Base-by-base conservation (phyloP, 306 rosid species). In the Lathyrus aphaca region DNA sequence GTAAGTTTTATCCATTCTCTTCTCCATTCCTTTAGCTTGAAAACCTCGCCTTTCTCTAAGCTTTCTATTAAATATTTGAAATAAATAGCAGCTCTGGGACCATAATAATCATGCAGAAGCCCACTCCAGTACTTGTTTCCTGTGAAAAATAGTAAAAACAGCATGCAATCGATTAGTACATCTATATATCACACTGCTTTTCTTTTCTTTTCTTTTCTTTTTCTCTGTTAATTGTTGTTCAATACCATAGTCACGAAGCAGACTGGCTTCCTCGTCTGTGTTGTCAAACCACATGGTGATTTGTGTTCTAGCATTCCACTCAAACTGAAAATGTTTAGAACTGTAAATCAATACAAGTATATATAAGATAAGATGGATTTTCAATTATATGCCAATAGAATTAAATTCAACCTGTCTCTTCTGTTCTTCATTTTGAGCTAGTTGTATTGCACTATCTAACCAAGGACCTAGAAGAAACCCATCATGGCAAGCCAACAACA, bases 221-320 rank as follows among this genome's bases (percentile, higher is more conserved):
- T 16, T 63, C 23, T 30, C 40, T 42, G 50, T 61, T 51, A 61
- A 57, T 7, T 49, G 44, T 61, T 43, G 37, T 53, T 54, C 77
- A 27, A 32, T 86, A 92, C 97, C 97, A 5, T 92, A 92, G 75
- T 92, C 95, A 7, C 84, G 94, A 67, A 92, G 97, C 65, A 92
- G 81, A 73, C 97, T 89, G 45, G 97, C 86, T 74, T 87, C 92
- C 50, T 84, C 87, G 46, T 81, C 74, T 18, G 89, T 58, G 92
- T 87, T 92, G 88, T 92, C 97, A 50, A 81, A 87, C 96, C 97
- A 92, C 97, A 92, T 92, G 55, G 97, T 92, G 82, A 92, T 86
- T 82, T 92, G 96, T 49, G 95, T 89, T 84, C 95, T 89, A 57
- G 95, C 96, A 77, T 89, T 92, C 95, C 97, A 92, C 82, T 92